Percentiles rank a stretch among this genome's conserved stretches.
These are phyloP conservation scores for Candida maesae DNA, from an alignment of 805 yeast genomes.

Conservation along the genomic window DNA sequence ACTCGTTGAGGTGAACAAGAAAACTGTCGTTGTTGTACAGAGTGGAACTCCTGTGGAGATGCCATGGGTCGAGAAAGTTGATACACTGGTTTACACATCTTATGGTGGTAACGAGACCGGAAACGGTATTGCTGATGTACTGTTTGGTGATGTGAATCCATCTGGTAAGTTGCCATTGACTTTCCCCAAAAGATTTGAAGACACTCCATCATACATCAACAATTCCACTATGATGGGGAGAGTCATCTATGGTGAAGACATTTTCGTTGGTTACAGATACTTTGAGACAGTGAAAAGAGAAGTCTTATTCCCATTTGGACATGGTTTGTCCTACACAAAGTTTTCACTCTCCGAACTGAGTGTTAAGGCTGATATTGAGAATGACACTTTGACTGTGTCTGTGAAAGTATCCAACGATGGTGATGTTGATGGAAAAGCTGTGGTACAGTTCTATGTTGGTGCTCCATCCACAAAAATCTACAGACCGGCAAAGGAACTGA, in stretches of 20 bases:
- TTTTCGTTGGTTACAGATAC: constrained; percentile 56
- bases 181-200: constrained; percentile 48
- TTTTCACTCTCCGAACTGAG: constrained; percentile 39
- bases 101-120: constrained; percentile 58
- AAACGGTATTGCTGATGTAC: constrained; percentile 54
- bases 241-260: constrained; percentile 61
- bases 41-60: constrained; percentile 60
- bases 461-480: constrained; percentile 31
- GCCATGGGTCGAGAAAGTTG: constrained; percentile 46
- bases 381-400: constrained; percentile 26
- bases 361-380: constrained; percentile 26
- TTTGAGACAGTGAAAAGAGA: constrained; percentile 50
- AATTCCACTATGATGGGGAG: constrained; percentile 48
- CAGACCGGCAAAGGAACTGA: constrained; percentile 57
- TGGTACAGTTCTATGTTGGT: constrained; percentile 49
- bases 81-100: constrained; percentile 49
- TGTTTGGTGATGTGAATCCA: constrained; percentile 53
- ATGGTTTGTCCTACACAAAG: constrained; percentile 56
- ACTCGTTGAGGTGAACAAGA: constrained; percentile 43
- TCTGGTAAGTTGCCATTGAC: constrained; percentile 55
- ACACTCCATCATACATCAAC: constrained; percentile 54
- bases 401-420: constrained; percentile 47
- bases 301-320: constrained; percentile 54
- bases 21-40: constrained; percentile 52
- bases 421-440: constrained; percentile 45